Percentiles rank a stretch among this genome's conserved stretches.
Evolutionary conservation across 352 stramenopile genomes (phyloP).

Genomic region (Globisporangium canariense): DNA sequence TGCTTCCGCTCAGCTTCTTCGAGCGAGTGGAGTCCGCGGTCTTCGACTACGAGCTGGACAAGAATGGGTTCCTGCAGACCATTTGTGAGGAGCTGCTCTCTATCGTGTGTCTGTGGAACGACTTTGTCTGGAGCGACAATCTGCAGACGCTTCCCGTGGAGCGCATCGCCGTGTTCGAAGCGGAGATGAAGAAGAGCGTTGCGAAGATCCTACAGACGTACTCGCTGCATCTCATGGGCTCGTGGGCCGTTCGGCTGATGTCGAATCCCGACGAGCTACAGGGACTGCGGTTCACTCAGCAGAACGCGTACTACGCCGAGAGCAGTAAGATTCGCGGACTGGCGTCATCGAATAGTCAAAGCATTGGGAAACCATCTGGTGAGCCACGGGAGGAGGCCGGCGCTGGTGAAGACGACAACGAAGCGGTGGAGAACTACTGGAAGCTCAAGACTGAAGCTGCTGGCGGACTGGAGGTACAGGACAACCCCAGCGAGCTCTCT

Average conservation of each 20-base stretch:
- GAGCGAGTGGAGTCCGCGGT: conserved; percentile 31
- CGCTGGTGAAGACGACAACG: conserved; percentile 23
- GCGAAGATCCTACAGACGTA: conserved; percentile 61
- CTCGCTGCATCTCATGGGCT: conserved; percentile 47
- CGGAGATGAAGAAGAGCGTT: conserved; percentile 53
- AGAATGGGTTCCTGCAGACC: conserved; percentile 48
- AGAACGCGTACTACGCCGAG: conserved; percentile 75
- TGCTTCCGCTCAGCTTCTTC: conserved; percentile 47
- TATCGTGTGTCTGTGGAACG: conserved; percentile 74
- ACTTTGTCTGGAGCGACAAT: conserved; percentile 72
- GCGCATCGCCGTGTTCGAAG: conserved; percentile 57
- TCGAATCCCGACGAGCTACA: conserved; percentile 41
- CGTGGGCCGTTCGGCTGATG: conserved; percentile 49
- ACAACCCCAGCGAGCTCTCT: neutral
- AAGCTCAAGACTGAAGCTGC: conserved; percentile 31
- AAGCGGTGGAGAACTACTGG: conserved; percentile 39
- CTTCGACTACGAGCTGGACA: conserved; percentile 69
- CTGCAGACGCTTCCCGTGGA: conserved; percentile 42
- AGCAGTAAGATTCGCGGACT: conserved; percentile 23
- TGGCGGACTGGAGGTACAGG: conserved; percentile 4
- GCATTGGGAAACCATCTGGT: conserved; percentile 6
- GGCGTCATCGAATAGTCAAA: conserved; percentile 9
- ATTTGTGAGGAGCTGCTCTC: conserved; percentile 74
- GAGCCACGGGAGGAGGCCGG: neutral
- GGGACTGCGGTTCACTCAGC: conserved; percentile 57